Conservation (phyloP, 2,329 filamentous ascomycete species). For the Pyrenochaeta sp. region DNA sequence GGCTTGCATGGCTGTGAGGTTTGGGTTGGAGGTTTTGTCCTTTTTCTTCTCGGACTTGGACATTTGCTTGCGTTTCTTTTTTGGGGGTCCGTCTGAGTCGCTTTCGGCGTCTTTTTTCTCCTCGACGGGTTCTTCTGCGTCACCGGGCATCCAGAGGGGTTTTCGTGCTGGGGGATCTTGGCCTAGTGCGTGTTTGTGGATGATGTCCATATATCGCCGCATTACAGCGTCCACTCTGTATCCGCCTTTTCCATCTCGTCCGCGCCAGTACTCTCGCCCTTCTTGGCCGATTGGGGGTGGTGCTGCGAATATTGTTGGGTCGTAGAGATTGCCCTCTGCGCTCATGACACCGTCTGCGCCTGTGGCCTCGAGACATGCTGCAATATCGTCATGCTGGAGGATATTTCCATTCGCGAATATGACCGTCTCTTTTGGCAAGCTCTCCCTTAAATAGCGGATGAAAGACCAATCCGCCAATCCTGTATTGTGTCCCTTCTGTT, state of each 20-base stretch:
- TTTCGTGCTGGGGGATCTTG: slow-evolving; percentile 69
- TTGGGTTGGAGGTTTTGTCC: slow-evolving; percentile 63
- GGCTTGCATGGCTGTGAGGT: slow-evolving; percentile 82
- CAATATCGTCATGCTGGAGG: slow-evolving; percentile 78
- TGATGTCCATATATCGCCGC: slow-evolving; percentile 87
- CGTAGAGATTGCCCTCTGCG: slow-evolving; percentile 92
- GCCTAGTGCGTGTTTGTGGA: slow-evolving; percentile 78
- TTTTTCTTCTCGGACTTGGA: slow-evolving; percentile 56
- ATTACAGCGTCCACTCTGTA: slow-evolving; percentile 89
- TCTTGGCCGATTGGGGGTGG: slow-evolving; percentile 70
- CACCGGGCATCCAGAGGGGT: slow-evolving; percentile 74
- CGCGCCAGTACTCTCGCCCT: slow-evolving; percentile 83
- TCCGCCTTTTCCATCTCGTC: slow-evolving; percentile 78
- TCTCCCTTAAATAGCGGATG: slow-evolving; percentile 81
- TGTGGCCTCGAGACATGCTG: slow-evolving; percentile 78
- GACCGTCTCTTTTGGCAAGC: slow-evolving; percentile 84
- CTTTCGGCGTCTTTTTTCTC: slow-evolving; percentile 23
- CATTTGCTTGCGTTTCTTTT: slow-evolving; percentile 45
- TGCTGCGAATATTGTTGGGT: slow-evolving; percentile 83
- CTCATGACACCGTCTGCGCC: slow-evolving; percentile 95
- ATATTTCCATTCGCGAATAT: slow-evolving; percentile 98
- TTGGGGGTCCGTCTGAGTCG: slow-evolving; percentile 41
- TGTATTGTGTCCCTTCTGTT: slow-evolving; percentile 96
- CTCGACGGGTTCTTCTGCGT: slow-evolving; percentile 51
- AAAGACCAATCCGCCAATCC: slow-evolving; percentile 92